Conservation (phyloP, 2,329 filamentous ascomycete genomes). For the Trichoderma gracile region DNA sequence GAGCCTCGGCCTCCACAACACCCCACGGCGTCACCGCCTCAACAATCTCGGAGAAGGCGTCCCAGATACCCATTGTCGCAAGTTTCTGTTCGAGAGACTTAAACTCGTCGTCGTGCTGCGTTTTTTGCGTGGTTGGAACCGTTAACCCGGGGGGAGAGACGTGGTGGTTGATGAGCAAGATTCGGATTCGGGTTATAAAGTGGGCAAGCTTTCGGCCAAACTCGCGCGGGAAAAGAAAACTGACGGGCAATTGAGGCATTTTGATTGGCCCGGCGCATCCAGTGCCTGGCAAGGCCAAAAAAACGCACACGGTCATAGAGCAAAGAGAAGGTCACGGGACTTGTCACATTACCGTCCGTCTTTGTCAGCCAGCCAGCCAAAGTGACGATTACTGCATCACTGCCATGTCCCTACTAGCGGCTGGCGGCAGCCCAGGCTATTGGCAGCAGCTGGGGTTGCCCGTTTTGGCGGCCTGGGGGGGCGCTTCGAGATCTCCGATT, state of each 20-base stretch:
- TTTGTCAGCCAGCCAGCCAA: too few relatives aligned
- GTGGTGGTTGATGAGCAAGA: too few relatives aligned
- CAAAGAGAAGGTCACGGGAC: conserved; percentile 27
- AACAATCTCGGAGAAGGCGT: conserved; percentile 63
- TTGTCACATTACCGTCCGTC: conserved; percentile 31
- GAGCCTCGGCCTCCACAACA: conserved; percentile 65
- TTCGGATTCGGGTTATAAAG: conserved; percentile 31
- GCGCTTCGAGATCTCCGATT: conserved; percentile 19
- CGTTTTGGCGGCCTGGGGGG: conserved; percentile 18
- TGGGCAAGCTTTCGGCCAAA: conserved; percentile 47
- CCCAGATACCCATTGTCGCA: conserved; percentile 64
- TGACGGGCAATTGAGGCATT: conserved; percentile 50
- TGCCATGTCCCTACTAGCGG: too few relatives aligned
- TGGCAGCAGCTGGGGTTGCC: conserved; percentile 23
- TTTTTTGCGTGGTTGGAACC: too few relatives aligned
- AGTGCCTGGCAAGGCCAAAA: background rate
- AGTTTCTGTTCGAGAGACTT: too few relatives aligned
- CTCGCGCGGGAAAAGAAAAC: conserved; percentile 39
- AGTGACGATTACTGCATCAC: too few relatives aligned
- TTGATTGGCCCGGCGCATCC: conserved; percentile 47
- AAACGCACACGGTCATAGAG: too few relatives aligned
- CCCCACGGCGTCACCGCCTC: conserved; percentile 66
- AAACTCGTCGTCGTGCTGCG: conserved; percentile 44
- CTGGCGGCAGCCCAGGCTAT: too few relatives aligned
- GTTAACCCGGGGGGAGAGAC: too few relatives aligned